Evolutionary conservation across 208 protist species (phyloP).

Genomic region (Endotrypanum monterogeii): DNA sequence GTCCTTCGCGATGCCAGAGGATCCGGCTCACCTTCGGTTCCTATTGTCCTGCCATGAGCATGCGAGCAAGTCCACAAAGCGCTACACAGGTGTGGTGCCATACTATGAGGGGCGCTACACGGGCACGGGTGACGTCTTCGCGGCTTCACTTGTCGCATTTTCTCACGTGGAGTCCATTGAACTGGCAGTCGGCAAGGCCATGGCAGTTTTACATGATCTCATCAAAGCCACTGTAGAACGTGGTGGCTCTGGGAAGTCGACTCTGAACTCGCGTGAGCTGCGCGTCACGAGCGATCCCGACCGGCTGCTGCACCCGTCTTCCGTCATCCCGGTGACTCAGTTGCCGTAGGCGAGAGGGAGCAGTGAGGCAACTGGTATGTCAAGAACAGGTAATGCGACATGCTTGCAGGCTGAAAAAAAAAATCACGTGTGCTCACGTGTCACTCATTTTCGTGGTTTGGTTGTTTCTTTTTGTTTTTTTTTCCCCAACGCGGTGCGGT

Average conservation of each 20-base stretch:
- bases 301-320: constrained; percentile 52
- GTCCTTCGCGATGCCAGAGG: constrained; percentile 57
- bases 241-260: constrained; percentile 50
- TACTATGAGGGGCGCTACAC: constrained; percentile 85
- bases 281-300: constrained; percentile 59
- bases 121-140: constrained; percentile 87
- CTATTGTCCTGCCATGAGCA: constrained; percentile 45
- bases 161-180: constrained; percentile 50
- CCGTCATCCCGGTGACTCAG: constrained; percentile 39
- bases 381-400: not conserved
- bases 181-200: constrained; percentile 70
- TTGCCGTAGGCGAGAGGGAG: constrained; percentile 14
- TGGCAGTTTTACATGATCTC: constrained; percentile 87
- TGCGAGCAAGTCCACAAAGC: constrained; percentile 18
- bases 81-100: constrained; percentile 70
- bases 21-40: constrained; percentile 56
- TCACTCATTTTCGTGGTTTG: not conserved
- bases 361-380: not conserved
- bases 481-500: not conserved
- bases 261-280: constrained; percentile 72
- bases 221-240: constrained; percentile 59
- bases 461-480: no score
- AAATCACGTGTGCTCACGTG: not conserved
- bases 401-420: not conserved
- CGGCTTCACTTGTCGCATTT: constrained; percentile 75